A percentile compares a stretch with the other conserved stretches of the same genome.
Conservation (phyloP, 768 basidiomycete genomes). For the Jaapia argillacea region DNA sequence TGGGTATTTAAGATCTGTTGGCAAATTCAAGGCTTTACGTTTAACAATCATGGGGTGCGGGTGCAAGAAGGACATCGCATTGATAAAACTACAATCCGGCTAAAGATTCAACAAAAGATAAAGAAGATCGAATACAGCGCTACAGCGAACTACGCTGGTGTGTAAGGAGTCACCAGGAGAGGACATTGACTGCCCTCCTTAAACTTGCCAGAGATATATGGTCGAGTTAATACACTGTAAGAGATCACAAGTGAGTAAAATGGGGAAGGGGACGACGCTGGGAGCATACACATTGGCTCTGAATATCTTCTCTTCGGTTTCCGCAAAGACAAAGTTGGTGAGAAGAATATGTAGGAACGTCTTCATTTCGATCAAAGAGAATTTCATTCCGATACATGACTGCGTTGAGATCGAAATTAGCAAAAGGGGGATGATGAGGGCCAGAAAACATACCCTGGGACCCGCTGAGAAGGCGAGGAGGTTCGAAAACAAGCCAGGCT, state of each 20-base stretch:
- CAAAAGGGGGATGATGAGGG: background rate
- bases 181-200: conserved; percentile 20
- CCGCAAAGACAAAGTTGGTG: conserved; percentile 62
- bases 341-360: conserved; percentile 62
- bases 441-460: conserved; percentile 48
- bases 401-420: conserved; percentile 17
- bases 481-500: conserved; percentile 66
- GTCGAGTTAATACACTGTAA: conserved; percentile 14
- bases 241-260: background rate
- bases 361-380: conserved; percentile 81
- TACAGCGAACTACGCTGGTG: conserved; percentile 16
- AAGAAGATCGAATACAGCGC: conserved; percentile 16
- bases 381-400: conserved; percentile 79
- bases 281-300: conserved; percentile 52
- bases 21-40: too few relatives aligned
- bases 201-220: conserved; percentile 18
- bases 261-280: background rate
- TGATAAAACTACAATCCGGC: too few relatives aligned
- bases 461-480: conserved; percentile 73
- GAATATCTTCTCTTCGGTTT: conserved; percentile 70
- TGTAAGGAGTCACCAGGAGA: conserved; percentile 13
- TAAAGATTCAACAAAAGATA: too few relatives aligned
- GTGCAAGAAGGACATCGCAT: too few relatives aligned
- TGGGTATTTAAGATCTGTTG: too few relatives aligned
- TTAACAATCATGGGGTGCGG: too few relatives aligned